Evolutionary conservation across 2,329 filamentous ascomycete genomes (phyloP), one percentile per base, ranked within the genome.

Genomic region (Dactylellina leptospora): DNA sequence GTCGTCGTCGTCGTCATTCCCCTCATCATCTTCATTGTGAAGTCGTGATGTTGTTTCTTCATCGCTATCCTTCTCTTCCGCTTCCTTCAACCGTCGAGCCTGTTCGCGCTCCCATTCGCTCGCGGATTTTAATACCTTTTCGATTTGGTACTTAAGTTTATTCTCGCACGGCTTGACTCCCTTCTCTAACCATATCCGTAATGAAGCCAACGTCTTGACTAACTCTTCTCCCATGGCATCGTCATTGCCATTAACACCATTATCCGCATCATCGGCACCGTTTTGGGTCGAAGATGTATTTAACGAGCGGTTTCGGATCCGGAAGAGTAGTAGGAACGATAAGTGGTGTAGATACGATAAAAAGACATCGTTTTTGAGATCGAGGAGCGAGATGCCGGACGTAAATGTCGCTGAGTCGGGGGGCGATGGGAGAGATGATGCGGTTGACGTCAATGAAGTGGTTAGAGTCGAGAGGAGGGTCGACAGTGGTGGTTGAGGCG

Each of bases 281-380:
- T 5, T 40, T n/a, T 16, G 4, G 8, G 4, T 45, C 9, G 40
- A 22, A 23, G 20, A 22, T 11, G 59, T 6, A 2, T 48, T 38
- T 13, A 76, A 45, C 3, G 66, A 36, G 2, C 53, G 68, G 11
- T 64, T 87, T 68, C 91, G 87, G 18, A 97, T 80, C 78, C 96
- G 93, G 36, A 96, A 81, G 1, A 96, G 82, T 45, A 96, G 89
- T 40, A 96, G 82, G 76, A 96, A 96, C 45, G 95, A 91, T 2
- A 97, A 86, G 77, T 96, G 96, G 78, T 99, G 93, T 0, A 99
- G 84, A 80, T 99, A 99, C 2, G 93, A 93, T 38, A 99, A 87
- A 16, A 99, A 87, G n/a, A 99, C 85, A 79, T 99, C 95, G 81
- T 96, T 97, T 82, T 99, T 99, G 75, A 91, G 88, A 78, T 97